Evolutionary conservation across 2,329 filamentous ascomycete species (phyloP).

Genomic region (Phialemonium atrogriseum): DNA sequence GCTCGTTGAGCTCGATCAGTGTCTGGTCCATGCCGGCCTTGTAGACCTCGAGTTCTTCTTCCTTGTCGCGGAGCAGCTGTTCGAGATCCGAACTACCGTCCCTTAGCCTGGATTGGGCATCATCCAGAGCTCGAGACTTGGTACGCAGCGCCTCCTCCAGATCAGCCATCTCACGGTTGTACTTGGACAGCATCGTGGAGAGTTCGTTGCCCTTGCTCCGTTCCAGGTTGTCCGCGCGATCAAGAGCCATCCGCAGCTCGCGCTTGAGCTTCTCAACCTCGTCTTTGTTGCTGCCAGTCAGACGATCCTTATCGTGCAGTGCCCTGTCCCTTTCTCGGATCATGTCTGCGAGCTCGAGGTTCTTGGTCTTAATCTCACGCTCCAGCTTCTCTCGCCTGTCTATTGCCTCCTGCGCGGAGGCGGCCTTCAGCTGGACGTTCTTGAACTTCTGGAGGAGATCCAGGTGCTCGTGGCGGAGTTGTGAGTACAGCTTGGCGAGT

Average conservation of each 20-base stretch:
- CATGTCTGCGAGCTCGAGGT: conserved; percentile 97
- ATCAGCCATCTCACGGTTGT: conserved; percentile 95
- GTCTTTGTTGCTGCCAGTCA: conserved; percentile 80
- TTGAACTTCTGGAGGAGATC: conserved; percentile 96
- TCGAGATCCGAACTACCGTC: conserved; percentile 84
- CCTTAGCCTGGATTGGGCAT: conserved; percentile 66
- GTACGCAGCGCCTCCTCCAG: conserved; percentile 84
- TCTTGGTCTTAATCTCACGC: conserved; percentile 98
- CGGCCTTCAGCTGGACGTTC: conserved; percentile 88
- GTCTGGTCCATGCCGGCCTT: conserved; percentile 98
- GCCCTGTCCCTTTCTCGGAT: conserved; percentile 93
- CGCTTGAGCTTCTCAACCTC: conserved; percentile 92
- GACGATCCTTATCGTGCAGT: conserved; percentile 83
- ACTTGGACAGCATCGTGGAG: conserved; percentile 87
- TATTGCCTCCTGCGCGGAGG: conserved; percentile 93
- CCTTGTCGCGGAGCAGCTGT: conserved; percentile 79
- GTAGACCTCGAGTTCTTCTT: conserved; percentile 96
- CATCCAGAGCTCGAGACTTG: conserved; percentile 82
- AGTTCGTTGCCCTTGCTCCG: conserved; percentile 91
- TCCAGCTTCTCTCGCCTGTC: conserved; percentile 91
- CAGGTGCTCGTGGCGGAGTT: conserved; percentile 88
- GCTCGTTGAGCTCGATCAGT: conserved; percentile 81
- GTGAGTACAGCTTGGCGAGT: conserved; percentile 92
- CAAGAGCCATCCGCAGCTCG: conserved; percentile 84
- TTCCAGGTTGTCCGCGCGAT: conserved; percentile 86